phyloP scores from a whole-genome alignment of 768 basidiomycete genomes.

The Kwoniella dejecticola region DNA sequence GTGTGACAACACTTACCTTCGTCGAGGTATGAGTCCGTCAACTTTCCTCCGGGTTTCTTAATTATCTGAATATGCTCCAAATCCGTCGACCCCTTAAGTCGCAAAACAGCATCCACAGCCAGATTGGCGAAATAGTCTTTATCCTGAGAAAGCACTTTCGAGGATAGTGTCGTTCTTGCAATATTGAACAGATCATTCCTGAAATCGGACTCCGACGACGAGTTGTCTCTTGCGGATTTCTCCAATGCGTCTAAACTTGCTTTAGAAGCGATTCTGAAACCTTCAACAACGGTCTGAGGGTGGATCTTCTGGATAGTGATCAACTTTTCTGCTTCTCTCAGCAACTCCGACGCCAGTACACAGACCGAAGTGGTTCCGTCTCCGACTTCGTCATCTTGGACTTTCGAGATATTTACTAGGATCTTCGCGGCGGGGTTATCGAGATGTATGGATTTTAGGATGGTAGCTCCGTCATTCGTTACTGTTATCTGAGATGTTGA shows the following conservation, averaged over 20 bases:
- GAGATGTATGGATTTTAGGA: slow-evolving; percentile 93
- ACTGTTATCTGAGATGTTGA: slow-evolving; percentile 91
- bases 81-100: slow-evolving; percentile 92
- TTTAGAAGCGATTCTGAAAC: slow-evolving; percentile 85
- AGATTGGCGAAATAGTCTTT: slow-evolving; percentile 98
- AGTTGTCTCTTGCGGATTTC: slow-evolving; percentile 76
- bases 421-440: slow-evolving; percentile 99
- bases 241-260: slow-evolving; percentile 85
- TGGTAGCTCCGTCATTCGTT: slow-evolving; percentile 98
- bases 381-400: slow-evolving; percentile 99
- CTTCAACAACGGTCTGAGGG: slow-evolving; percentile 97
- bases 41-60: slow-evolving; percentile 98
- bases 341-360: slow-evolving; percentile 84
- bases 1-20: slow-evolving; percentile 65
- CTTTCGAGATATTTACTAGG: slow-evolving; percentile 98
- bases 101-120: slow-evolving; percentile 92
- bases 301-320: slow-evolving; percentile 84
- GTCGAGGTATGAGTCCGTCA: slow-evolving; percentile 96
- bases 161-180: slow-evolving; percentile 89
- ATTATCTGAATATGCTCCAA: slow-evolving; percentile 98
- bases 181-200: slow-evolving; percentile 93
- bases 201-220: slow-evolving; percentile 72
- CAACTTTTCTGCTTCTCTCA: slow-evolving; percentile 93
- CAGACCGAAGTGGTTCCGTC: slow-evolving; percentile 72
- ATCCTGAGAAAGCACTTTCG: slow-evolving; percentile 94